Evolutionary conservation across 2,329 filamentous ascomycete genomes (phyloP), one percentile per base, ranked within the genome.

Genomic region (Sarocladium strictum): DNA sequence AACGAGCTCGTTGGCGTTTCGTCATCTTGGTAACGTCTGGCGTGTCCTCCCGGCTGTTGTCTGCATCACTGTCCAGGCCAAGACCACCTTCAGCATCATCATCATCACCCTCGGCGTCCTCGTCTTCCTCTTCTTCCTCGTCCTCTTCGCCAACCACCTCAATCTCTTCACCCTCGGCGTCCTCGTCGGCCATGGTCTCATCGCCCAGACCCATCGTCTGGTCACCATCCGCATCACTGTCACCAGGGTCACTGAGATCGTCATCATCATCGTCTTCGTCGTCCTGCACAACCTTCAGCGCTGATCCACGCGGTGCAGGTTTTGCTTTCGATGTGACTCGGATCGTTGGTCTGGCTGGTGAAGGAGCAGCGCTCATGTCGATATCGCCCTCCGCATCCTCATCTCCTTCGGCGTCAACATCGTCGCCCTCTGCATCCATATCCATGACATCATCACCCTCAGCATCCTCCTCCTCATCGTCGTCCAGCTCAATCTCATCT

Each of bases 11-110:
- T 62, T 84, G 81, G 21, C 81, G 73, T 61, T 80, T 80, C 3
- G 81, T 84, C 78, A 84, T 80, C 67, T 81, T 82, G 33, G 77
- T 73, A 32, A 83, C 65, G 60, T 83, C 79, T 0, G 76, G 78
- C 3, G 78, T 76, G 40, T 72, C 79, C 4, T 68, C 78, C 33
- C 72, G 71, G 61, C 76, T 79, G 56, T 71, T 75, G 3, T 66
- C 67, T 11, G 73, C 73, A 11, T 75, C 75, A 54, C 72, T 76
- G 29, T 73, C 73, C 3, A 66, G 65, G 11, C 69, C 72, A 4
- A 63, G 68, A 33, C 66, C 66, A 6, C 71, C 74, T 11, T 69
- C 73, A 12, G 67, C 72, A 21, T 69, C 62, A n/a, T 61, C 68
- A 7, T 67, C 68, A 26, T 64, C 69, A 2, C 69, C 74, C 3